These are phyloP conservation scores for Zygoascus bituminiphila DNA, from an alignment of 805 yeast genomes.

Conservation along the genomic window DNA sequence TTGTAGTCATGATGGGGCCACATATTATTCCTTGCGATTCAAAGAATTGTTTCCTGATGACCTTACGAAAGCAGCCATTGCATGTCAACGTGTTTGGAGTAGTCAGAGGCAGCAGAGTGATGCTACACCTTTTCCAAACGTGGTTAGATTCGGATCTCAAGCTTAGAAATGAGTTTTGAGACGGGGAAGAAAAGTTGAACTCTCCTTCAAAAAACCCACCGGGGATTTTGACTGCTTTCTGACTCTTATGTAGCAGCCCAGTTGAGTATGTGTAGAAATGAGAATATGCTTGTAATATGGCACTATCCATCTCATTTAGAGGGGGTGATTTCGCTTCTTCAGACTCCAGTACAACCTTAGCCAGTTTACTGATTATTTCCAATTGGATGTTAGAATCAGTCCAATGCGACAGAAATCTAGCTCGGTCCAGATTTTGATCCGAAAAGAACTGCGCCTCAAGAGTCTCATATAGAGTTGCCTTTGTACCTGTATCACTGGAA, in stretches of 20 bases:
- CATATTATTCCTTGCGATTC: conserved; percentile 1
- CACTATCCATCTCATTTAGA: conserved; percentile 13
- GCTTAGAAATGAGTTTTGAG: background rate
- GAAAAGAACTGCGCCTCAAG: background rate
- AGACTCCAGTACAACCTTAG: conserved; percentile 4
- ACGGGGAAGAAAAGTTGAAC: conserved; percentile 15
- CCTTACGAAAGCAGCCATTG: conserved; percentile 22
- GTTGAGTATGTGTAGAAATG: conserved; percentile 1
- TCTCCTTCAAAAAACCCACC: conserved; percentile 17
- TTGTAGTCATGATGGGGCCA: conserved; percentile 3
- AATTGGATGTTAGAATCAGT: background rate
- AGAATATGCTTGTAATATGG: conserved; percentile 12
- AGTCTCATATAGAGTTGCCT: background rate
- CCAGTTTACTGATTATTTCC: conserved; percentile 5
- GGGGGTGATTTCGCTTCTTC: background rate
- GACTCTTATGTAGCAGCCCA: background rate
- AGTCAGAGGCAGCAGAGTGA: conserved; percentile 29
- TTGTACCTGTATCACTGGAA: background rate
- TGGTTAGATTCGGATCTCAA: conserved; percentile 21
- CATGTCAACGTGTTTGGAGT: conserved; percentile 22
- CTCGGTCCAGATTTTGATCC: conserved; percentile 5
- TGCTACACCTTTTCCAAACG: conserved; percentile 29
- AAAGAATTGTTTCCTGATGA: conserved; percentile 9
- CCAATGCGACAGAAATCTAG: conserved; percentile 11
- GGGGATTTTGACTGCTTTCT: conserved; percentile 6